Evolutionary conservation across 2,329 filamentous ascomycete species (phyloP), one percentile per base, ranked within the genome.

Genomic region (Phialocephala subalpina): DNA sequence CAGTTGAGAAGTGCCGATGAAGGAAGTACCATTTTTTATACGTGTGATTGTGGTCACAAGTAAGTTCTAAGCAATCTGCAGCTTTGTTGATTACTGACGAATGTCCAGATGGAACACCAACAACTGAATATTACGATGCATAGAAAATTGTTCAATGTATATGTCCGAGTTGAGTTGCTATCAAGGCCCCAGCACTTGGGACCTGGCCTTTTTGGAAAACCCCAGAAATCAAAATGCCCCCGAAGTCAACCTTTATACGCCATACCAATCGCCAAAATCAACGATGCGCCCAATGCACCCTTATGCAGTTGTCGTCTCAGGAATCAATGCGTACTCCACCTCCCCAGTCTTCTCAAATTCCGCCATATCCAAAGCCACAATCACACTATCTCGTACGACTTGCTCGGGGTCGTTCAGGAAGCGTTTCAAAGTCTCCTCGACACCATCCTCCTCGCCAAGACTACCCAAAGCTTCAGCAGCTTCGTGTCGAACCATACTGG

Each of bases 361-460:
- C 12, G 94, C 96, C 93, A 99, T 99, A 79, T 99, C 96, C 71
- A 99, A 84, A 53, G 96, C 96, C 63, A 99, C 96, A 73, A 97
- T 89, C 45, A 97, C 90, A 79, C 95, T 98, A 77, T 99, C 96
- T 66, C 94, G 88, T 49, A 99, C 96, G 6, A 99, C 94, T 78
- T 92, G 89, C 80, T 98, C 95, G 67, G 93, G 89, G 78, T 99
- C 97, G 70, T 97, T 83, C 70, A 98, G 81, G 80, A 97, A 98
- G 69, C 84, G 86, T 80, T 88, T 93, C 75, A 99, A 78, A 3
- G 89, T 91, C 63, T 93, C 92, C 77, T 97, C 94, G 14, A 99
- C 96, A 22, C 95, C 95, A 57, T 94, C 91, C 79, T 97, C 94
- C 25, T 97, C 93, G 27, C 96, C 97, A 36, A 99, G 84, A 75